Evolutionary conservation across 1,139 yeast genomes (phyloP).

Genomic region (Protomyces macrosporus): DNA sequence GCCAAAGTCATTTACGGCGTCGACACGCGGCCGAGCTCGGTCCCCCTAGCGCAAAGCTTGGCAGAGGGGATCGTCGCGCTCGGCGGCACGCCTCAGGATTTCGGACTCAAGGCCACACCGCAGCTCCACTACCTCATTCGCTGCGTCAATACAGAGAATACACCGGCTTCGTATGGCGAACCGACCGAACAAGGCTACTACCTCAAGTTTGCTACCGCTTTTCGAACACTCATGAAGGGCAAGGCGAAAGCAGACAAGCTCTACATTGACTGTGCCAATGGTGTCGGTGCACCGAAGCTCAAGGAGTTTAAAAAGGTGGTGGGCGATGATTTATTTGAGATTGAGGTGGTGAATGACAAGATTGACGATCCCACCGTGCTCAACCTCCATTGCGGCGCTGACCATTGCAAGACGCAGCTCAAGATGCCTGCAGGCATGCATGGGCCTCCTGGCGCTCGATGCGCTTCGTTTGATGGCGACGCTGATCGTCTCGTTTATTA

Average conservation of each 20-base stretch:
- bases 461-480: conserved; percentile 92
- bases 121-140: conserved; percentile 86
- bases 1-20: conserved; percentile 52
- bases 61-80: conserved; percentile 58
- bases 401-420: conserved; percentile 86
- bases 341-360: conserved; percentile 55
- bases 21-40: conserved; percentile 63
- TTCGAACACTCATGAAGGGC: conserved; percentile 35
- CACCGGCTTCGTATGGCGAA: conserved; percentile 51
- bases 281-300: conserved; percentile 85
- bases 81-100: conserved; percentile 49
- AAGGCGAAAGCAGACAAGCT: conserved; percentile 35
- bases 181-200: conserved; percentile 69
- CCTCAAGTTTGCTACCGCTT: conserved; percentile 52
- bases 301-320: conserved; percentile 43
- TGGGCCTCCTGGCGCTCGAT: conserved; percentile 44
- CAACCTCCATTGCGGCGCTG: conserved; percentile 89
- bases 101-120: conserved; percentile 82
- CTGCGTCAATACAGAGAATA: conserved; percentile 48
- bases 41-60: conserved; percentile 57
- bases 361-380: conserved; percentile 53
- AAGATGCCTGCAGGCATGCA: conserved; percentile 60
- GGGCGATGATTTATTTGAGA: conserved; percentile 43
- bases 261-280: conserved; percentile 61
- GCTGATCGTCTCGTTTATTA: conserved; percentile 93